Evolutionary conservation across 148 eudicot genomes (phyloP), one percentile per base, ranked within the genome.

Genomic region (Vaccinium corymbosum): DNA sequence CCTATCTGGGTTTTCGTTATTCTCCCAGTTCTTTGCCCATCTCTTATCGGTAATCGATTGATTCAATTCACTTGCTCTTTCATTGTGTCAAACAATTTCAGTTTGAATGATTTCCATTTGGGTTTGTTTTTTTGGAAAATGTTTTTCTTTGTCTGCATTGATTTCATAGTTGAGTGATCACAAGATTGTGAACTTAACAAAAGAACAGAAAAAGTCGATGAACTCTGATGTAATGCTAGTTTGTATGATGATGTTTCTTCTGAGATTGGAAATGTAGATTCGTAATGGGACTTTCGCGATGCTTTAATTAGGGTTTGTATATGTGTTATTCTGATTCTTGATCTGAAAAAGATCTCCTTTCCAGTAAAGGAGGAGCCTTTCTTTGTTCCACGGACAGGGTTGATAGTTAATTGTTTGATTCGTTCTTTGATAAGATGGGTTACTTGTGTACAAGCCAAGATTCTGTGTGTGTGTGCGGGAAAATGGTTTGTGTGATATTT

Each of bases 101-200:
- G 72, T 77, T 80, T 22, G 51, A 80, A 56, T 79, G 27, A 57
- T 76, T n/a, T 46, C 51, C 22, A 46, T n/a, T 0, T 80, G 82
- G 70, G 51, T 42, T 12, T 42, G 10, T 29, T 7, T 27, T 12
- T 68, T 29, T 64, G 6, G 46, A 42, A 27, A 68, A 4, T 68
- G 73, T 13, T 27, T 27, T 32, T 11, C 35, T 25, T 32, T 52
- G 25, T 52, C 42, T 78, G 29, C 11, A 15, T 42, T 19, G 64
- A 78, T 78, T 78, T 46, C 29, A 16, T 15, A 53, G 35, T 78
- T 78, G 48, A 52, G 81, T 53, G 62, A 35, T 75, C 22, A 46
- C 19, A 7, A 78, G 81, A 78, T 32, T 11, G 15, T 53, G 50
- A 52, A 12, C 17, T 52, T 42, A 42, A 42, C 46, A 42, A 42